Conservation (phyloP, 2,329 filamentous ascomycete genomes). For the Talaromyces albobiverticillius region DNA sequence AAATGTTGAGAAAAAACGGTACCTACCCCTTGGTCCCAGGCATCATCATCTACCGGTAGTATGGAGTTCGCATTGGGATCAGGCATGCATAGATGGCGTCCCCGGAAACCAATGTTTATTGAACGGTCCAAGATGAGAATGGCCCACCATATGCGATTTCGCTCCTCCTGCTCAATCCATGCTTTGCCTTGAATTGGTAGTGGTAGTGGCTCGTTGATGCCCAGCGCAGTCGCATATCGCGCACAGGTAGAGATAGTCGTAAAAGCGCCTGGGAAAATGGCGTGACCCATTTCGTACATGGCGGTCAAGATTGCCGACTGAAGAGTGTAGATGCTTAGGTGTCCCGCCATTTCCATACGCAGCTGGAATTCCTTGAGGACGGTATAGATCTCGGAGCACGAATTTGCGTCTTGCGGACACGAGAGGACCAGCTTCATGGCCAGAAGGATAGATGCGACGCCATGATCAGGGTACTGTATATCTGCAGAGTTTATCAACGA, state of each 20-base stretch:
- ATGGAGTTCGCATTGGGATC: constrained; percentile 1
- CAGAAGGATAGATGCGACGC: not conserved
- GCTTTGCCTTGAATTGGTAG: not conserved
- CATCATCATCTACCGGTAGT: constrained; percentile 3
- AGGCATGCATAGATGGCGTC: constrained; percentile 1
- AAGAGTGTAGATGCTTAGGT: not conserved
- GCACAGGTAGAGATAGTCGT: constrained; percentile 2
- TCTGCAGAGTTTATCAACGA: constrained; percentile 1
- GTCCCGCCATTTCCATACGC: not conserved
- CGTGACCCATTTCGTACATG: constrained; percentile 3
- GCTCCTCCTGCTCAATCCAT: constrained; percentile 4
- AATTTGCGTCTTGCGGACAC: not conserved
- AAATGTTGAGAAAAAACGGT: not conserved
- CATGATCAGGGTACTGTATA: not conserved
- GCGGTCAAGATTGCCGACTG: constrained; percentile 3
- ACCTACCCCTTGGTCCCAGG: constrained; percentile 4
- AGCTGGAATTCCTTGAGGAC: constrained; percentile 5
- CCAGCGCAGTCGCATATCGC: not conserved
- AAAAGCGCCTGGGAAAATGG: not conserved
- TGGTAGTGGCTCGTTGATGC: constrained; percentile 1
- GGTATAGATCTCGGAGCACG: not conserved
- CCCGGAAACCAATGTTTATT: constrained; percentile 1
- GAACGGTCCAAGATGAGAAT: constrained; percentile 4
- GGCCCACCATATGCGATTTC: constrained; percentile 5
- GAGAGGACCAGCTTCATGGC: constrained; percentile 4